Conservation (phyloP, 495 filamentous ascomycete species). For the Daldinia bambusicola region DNA sequence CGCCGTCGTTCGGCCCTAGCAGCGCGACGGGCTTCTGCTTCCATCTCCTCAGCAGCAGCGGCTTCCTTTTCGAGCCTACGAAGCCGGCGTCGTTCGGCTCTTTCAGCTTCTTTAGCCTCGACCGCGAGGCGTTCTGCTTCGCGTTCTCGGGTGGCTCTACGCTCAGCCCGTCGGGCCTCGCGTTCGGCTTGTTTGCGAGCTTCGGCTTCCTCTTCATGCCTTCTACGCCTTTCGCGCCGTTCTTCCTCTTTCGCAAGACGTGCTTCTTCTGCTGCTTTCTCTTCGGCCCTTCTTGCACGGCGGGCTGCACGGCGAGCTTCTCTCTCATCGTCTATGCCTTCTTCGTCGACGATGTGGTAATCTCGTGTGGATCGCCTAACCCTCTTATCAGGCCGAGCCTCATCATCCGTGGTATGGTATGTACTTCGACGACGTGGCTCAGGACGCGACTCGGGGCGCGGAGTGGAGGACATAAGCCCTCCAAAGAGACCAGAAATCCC, state of each 20-base stretch:
- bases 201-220: conserved; percentile 59
- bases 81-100: conserved; percentile 56
- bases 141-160: conserved; percentile 57
- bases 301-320: conserved; percentile 65
- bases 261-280: conserved; percentile 59
- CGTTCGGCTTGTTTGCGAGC: conserved; percentile 60
- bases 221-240: conserved; percentile 56
- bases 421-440: conserved; percentile 58
- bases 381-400: conserved; percentile 45
- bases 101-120: conserved; percentile 57
- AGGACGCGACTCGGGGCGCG: conserved; percentile 51
- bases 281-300: conserved; percentile 58
- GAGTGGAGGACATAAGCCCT: conserved; percentile 51
- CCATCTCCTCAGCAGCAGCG: conserved; percentile 51
- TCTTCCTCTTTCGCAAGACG: conserved; percentile 57
- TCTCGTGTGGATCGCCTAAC: conserved; percentile 33
- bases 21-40: conserved; percentile 59
- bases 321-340: conserved; percentile 56
- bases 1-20: conserved; percentile 53
- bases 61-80: conserved; percentile 53
- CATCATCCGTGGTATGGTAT: conserved; percentile 55
- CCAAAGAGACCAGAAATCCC: conserved; percentile 57
- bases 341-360: conserved; percentile 36
- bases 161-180: conserved; percentile 62
- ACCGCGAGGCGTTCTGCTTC: conserved; percentile 55